These are phyloP conservation scores for Glycine soja DNA, from an alignment of 306 rosid genomes.

Conservation along the genomic window DNA sequence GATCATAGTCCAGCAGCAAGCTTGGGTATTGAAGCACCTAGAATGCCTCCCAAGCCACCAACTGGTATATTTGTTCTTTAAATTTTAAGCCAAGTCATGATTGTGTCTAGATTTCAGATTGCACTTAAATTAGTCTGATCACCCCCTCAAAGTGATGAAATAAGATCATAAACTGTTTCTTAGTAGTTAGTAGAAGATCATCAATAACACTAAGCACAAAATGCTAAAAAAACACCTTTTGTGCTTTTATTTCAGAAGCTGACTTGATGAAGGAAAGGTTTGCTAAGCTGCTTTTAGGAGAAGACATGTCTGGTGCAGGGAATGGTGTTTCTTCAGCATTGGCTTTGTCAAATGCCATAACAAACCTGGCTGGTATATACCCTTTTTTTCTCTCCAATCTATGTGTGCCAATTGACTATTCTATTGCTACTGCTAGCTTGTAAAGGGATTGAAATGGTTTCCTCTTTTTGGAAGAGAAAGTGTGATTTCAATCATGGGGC, in stretches of 20 bases:
- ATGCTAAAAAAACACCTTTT: background rate
- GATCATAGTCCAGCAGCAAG: conserved; percentile 40
- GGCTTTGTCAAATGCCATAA: conserved; percentile 92
- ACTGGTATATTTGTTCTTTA: conserved; percentile 50
- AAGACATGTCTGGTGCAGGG: conserved; percentile 99
- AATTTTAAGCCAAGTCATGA: background rate
- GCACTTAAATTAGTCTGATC: conserved; percentile 32
- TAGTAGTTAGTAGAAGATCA: background rate
- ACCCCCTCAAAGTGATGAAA: conserved; percentile 10
- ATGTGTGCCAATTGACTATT: background rate
- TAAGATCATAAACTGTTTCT: background rate
- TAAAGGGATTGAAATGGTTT: background rate
- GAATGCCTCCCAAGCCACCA: conserved; percentile 51
- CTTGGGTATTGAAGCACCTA: conserved; percentile 34
- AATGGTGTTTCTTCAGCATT: conserved; percentile 96
- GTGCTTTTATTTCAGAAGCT: conserved; percentile 59
- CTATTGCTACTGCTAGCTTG: background rate
- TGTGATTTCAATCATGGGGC: background rate
- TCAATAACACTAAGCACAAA: background rate
- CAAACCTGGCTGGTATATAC: conserved; percentile 82
- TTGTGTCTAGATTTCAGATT: conserved; percentile 4
- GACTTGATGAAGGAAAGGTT: conserved; percentile 86
- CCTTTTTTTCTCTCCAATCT: background rate
- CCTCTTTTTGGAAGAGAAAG: background rate
- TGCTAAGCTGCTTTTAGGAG: conserved; percentile 90